Evolutionary conservation across 2,329 filamentous ascomycete genomes (phyloP), one percentile per base, ranked within the genome.

Genomic region (Balansia obtecta): DNA sequence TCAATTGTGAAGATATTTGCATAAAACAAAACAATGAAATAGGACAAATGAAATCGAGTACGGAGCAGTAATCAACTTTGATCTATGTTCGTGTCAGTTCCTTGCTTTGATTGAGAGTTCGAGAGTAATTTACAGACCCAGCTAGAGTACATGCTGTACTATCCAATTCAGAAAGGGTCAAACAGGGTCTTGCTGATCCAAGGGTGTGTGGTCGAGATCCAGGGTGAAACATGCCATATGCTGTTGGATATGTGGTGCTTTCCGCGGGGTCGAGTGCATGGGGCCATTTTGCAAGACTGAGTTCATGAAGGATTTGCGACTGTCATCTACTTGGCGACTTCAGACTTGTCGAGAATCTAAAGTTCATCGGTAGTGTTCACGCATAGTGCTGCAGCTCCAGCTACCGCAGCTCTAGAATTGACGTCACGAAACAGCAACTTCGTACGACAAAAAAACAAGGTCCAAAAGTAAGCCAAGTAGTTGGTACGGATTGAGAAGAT

Each of bases 41-140:
- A 46, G 62, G 62, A 56, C 53, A 55, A 59, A 60, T 58, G 58
- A 58, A 58, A 58, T 58, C 61, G 63, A 64, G 53, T 60, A 63
- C 60, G 61, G 54, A 67, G 62, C 65, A 60, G 68, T 66, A 65
- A 60, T 73, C 77, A 80, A 75, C 76, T 79, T 78, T 79, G 76
- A 72, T 67, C 69, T 79, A 61, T 57, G 53, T 18, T 1, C 3
- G 16, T 16, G 51, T 60, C 65, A 61, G 66, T 62, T 62, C 55
- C 45, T 52, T 41, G 30, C 37, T 11, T 16, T 22, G 33, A 32
- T 43, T 47, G 10, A 33, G 44, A 8, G 61, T 15, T 4, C 13
- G 1, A 52, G 60, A 57, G 41, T n/a, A 39, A 10, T 55, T 39
- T 54, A 62, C 60, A 60, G 55, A 63, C 60, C 57, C 54, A 59